phyloP scores from a whole-genome alignment of 768 basidiomycete genomes.

The Amyloporia xantha region DNA sequence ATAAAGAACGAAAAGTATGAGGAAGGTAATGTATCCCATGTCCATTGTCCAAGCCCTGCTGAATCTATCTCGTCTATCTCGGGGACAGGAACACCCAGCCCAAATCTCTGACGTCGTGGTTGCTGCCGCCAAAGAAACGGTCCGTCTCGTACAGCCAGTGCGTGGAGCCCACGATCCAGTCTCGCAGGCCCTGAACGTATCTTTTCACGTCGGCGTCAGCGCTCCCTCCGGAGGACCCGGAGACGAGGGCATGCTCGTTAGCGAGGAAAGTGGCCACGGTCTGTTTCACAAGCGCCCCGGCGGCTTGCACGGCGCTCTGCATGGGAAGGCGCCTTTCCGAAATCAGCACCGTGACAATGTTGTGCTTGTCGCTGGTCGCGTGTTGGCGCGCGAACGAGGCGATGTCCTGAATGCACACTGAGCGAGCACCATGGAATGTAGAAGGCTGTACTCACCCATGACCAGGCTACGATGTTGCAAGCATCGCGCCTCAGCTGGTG shows the following conservation, averaged over 20 bases:
- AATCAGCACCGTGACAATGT: constrained; percentile 47
- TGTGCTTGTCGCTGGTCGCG: constrained; percentile 29
- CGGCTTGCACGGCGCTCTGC: constrained; percentile 42
- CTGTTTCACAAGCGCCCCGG: constrained; percentile 33
- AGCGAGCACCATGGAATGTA: neutral
- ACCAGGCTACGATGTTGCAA: constrained; percentile 45
- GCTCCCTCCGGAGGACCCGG: constrained; percentile 4
- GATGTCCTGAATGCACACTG: constrained; percentile 41
- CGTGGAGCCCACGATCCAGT: constrained; percentile 51
- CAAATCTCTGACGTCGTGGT: constrained; percentile 50
- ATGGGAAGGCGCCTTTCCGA: constrained; percentile 35
- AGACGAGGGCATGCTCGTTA: constrained; percentile 11
- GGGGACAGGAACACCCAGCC: constrained; percentile 55
- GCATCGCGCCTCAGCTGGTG: constrained; percentile 33
- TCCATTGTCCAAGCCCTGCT: too few species aligned
- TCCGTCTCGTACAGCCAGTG: constrained; percentile 64
- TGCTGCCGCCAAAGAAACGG: constrained; percentile 50
- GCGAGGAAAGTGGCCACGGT: constrained; percentile 30
- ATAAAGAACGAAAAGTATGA: too few species aligned
- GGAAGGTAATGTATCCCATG: too few species aligned
- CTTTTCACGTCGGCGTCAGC: constrained; percentile 24
- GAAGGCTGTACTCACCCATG: constrained; percentile 35
- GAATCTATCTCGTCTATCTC: too few species aligned
- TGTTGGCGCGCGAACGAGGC: constrained; percentile 47
- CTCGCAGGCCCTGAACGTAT: constrained; percentile 46